Evolutionary conservation across 169 alveolate genomes (phyloP), one percentile per base, ranked within the genome.

Genomic region (Amoebophrya sp.): DNA sequence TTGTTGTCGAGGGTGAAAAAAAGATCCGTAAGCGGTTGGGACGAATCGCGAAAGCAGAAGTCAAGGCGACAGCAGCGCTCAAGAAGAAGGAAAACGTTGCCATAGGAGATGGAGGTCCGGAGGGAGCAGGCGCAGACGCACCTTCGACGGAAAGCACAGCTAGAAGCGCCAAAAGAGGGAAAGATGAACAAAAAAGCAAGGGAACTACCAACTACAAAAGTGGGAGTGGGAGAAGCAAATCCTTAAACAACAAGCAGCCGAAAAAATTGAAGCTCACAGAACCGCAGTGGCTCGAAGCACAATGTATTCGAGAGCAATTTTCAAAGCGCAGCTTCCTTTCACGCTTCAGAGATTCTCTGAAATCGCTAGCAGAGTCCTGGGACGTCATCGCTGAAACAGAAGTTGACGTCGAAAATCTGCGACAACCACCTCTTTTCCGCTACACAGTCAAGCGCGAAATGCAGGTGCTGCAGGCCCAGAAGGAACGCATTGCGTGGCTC

Each of bases 401-500:
- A 0, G n/a, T 90, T 34, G 41, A 54, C 47, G 53, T 90, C 26
- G 10, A 34, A 0, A 0, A 41, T 29, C 83, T 90, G 36, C 92
- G 89, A 12, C 18, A 29, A 12, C 92, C 92, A 0, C 53, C 89
- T 1, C 23, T 90, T n/a, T 90, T 90, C 38, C 47, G 29, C 0
- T 90, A 90, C 47, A 1, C 92, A 10, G 53, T 90, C n/a, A 76
- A 78, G 34, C 38, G 29, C 3, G 89, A 90, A 0, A 14, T 90
- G 29, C 41, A 78, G n/a, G 89, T 36, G 77, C 89, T 90, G 36
- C 89, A 78, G 6, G 92, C 89, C 38, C 92, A 41, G 77, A 90
- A 12, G 41, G 92, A 53, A 36, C 92, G 92, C 0, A 41, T 90
- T 33, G 89, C 92, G 14, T 41, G 89, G 89, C 34, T 90, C 83